Base-by-base conservation (phyloP, 1,139 yeast species). In the Scheffersomyces lignicola region DNA sequence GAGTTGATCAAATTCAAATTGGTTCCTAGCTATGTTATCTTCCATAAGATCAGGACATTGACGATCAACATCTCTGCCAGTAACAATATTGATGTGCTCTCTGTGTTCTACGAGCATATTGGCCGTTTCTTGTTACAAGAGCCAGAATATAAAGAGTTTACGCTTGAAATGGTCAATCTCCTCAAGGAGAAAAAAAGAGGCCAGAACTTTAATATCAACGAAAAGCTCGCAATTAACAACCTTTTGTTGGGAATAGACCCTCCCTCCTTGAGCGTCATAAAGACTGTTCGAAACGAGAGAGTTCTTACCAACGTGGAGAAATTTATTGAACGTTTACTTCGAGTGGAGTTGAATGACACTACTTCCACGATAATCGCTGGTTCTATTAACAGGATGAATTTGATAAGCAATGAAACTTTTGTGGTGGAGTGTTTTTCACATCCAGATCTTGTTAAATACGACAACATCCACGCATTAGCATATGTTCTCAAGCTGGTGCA, bases 1-100 rank as follows among this genome's bases (percentile, higher is more conserved):
- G 97, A 90, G 51, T 64, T 89, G 62, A 76, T 83, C 31, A 87
- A 86, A 52, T 90, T 89, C 56, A 79, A 76, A 44, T 56, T 88
- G 45, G 68, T 89, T n/a, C 94, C 95, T 0, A 65, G 69, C 14
- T 83, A 78, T 56, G 69, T 83, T 36, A 69, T 83, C 4, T 84
- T 88, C 54, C 92, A 88, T 56, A 83, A 80, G 51, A 73, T 84
- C 36, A 67, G 84, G 42, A 61, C 69, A 2, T 60, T 83, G 42
- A 76, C 83, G 1, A 42, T 76, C 38, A 71, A 74, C 39, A 57
- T 84, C 35, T 62, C 71, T n/a, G 58, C 59, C 3, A 65, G 76
- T 0, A 75, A 76, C 44, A 83, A 83, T 48, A 70, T 84, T 38
- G 94, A 84, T 48, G 73, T 83, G 9, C 59, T 86, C 34, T 68